These are phyloP conservation scores for Sporobolomyces roseus DNA, from an alignment of 768 basidiomycete species.

Conservation along the genomic window DNA sequence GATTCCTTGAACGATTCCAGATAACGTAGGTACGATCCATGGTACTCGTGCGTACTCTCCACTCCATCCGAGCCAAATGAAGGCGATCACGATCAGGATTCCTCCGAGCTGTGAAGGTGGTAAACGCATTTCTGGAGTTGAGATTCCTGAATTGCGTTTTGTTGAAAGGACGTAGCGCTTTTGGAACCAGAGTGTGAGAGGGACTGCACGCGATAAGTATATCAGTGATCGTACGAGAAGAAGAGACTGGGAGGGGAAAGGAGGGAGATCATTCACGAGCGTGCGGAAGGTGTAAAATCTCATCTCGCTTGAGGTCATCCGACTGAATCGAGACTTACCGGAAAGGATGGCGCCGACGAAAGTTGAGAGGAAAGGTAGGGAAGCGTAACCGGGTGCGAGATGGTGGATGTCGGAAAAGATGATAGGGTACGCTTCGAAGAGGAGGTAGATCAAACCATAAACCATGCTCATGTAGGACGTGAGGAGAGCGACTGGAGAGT, in stretches of 20 bases:
- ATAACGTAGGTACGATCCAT: constrained; percentile 31
- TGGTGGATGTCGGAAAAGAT: constrained; percentile 26
- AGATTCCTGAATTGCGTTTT: neutral
- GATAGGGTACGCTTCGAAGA: constrained; percentile 31
- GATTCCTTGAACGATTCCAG: constrained; percentile 29
- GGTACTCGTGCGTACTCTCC: constrained; percentile 10
- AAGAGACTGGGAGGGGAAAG: neutral
- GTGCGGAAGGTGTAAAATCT: neutral
- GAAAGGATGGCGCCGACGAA: constrained; percentile 32
- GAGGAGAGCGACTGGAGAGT: neutral
- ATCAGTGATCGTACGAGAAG: too few relatives aligned
- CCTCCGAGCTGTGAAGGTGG: constrained; percentile 12
- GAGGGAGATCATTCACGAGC: neutral
- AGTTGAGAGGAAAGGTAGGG: constrained; percentile 30
- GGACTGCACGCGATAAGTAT: too few relatives aligned
- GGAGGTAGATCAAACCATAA: constrained; percentile 33
- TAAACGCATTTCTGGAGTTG: constrained; percentile 26
- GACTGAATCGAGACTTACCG: neutral
- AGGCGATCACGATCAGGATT: constrained; percentile 8
- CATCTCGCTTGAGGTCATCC: too few relatives aligned
- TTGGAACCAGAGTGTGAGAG: constrained; percentile 29
- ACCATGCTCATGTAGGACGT: constrained; percentile 9
- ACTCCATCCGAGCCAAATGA: constrained; percentile 34
- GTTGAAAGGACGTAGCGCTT: neutral
- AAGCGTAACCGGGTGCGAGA: constrained; percentile 18